These are phyloP conservation scores for Pythium aristosporum DNA, from an alignment of 352 stramenopile genomes.

Conservation along the genomic window DNA sequence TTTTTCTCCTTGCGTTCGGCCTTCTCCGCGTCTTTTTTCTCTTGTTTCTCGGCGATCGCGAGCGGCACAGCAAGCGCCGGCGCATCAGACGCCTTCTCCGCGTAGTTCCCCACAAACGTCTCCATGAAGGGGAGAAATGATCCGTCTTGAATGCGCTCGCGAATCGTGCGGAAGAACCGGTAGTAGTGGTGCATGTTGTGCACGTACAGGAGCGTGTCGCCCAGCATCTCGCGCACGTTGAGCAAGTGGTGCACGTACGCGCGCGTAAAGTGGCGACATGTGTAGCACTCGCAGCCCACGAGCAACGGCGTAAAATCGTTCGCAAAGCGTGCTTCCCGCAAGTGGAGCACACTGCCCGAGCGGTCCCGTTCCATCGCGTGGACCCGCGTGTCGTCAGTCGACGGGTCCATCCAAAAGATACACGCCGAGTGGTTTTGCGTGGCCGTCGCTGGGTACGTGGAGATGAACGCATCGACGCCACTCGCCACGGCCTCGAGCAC, in stretches of 20 bases:
- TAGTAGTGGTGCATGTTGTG: slow-evolving; percentile 86
- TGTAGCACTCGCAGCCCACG: slow-evolving; percentile 66
- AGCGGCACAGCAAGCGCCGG: slow-evolving; percentile 47
- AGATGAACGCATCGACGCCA: slow-evolving; percentile 72
- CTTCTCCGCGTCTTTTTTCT: slow-evolving; percentile 49
- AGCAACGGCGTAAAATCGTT: slow-evolving; percentile 66
- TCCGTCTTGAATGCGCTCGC: slow-evolving; percentile 41
- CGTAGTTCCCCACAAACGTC: slow-evolving; percentile 45
- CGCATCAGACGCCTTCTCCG: slow-evolving; percentile 43
- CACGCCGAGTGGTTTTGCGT: slow-evolving; percentile 52
- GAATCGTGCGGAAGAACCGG: slow-evolving; percentile 62
- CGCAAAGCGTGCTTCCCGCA: slow-evolving; percentile 63
- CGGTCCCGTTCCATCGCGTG: slow-evolving; percentile 27
- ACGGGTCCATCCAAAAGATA: slow-evolving; percentile 56
- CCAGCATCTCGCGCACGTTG: slow-evolving; percentile 91
- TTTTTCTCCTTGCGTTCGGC: slow-evolving; percentile 30
- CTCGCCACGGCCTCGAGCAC: slow-evolving; percentile 49
- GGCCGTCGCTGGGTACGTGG: slow-evolving; percentile 51
- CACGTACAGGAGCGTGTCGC: slow-evolving; percentile 89
- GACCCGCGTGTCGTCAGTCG: slow-evolving; percentile 35
- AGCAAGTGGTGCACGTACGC: slow-evolving; percentile 93
- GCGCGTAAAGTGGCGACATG: slow-evolving; percentile 71
- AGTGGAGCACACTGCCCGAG: slow-evolving; percentile 55
- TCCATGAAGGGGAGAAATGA: slow-evolving; percentile 44
- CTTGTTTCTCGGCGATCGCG: slow-evolving; percentile 55